Evolutionary conservation across 176 grass and related monocot genomes (phyloP).

Genomic region (Puccinellia tenuiflora): DNA sequence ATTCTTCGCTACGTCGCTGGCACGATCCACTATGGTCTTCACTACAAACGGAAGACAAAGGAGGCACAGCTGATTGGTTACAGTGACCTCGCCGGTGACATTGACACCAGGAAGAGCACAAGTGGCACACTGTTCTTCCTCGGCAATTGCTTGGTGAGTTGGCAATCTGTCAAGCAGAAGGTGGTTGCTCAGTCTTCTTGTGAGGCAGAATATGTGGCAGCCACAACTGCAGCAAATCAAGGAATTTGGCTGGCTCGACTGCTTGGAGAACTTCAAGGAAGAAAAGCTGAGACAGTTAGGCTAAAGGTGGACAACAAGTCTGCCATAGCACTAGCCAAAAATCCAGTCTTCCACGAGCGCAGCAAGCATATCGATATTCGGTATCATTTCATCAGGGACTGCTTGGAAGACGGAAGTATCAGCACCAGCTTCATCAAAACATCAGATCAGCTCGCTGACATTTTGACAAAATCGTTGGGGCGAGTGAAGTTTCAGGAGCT

Average conservation of each 20-base stretch:
- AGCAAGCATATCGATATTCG: neutral
- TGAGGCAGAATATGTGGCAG: neutral
- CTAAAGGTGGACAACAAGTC: neutral
- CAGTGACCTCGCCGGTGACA: neutral
- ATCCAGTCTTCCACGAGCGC: neutral
- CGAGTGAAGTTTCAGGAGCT: neutral
- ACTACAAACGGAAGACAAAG: neutral
- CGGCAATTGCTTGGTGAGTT: neutral
- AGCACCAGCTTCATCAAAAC: neutral
- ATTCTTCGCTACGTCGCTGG: neutral
- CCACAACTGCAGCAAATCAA: neutral
- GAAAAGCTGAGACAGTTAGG: neutral
- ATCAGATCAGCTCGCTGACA: neutral
- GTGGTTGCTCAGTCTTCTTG: too few species aligned
- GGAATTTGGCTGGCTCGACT: neutral
- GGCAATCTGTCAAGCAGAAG: too few species aligned
- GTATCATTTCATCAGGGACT: neutral
- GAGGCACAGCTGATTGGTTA: neutral
- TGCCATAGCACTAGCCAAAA: neutral
- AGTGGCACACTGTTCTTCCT: constrained; percentile 1
- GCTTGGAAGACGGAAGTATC: neutral
- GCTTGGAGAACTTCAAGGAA: neutral
- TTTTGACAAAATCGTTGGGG: neutral
- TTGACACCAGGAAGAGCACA: neutral
- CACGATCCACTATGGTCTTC: neutral